phyloP scores from a whole-genome alignment of 2,329 filamentous ascomycete species.

The Didymella exigua region DNA sequence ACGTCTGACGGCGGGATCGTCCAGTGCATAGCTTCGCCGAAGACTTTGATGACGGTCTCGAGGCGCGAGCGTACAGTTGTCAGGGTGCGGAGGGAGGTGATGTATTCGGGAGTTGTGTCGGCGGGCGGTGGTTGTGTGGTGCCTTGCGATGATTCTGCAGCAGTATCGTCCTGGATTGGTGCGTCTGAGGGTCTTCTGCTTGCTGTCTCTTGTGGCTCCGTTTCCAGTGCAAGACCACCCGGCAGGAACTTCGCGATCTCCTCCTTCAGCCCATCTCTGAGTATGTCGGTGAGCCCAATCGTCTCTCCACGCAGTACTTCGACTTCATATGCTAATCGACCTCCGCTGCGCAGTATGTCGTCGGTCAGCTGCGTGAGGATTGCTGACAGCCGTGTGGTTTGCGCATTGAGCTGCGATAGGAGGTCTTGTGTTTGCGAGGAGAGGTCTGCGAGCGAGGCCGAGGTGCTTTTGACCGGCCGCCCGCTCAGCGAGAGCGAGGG shows the following conservation, averaged over 20 bases:
- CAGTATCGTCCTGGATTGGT: neutral
- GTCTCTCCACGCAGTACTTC: constrained; percentile 91
- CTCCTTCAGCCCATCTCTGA: constrained; percentile 72
- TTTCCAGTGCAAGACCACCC: constrained; percentile 38
- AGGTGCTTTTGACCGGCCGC: constrained; percentile 48
- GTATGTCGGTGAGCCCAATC: constrained; percentile 75
- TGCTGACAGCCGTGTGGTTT: constrained; percentile 80
- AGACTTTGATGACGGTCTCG: constrained; percentile 86
- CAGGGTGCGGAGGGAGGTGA: constrained; percentile 80
- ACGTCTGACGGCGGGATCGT: constrained; percentile 86
- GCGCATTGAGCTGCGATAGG: constrained; percentile 85
- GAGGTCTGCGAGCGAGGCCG: constrained; percentile 72
- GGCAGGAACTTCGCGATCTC: constrained; percentile 78
- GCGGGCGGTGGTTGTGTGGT: neutral
- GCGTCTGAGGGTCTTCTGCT: constrained; percentile 1
- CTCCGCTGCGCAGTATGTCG: constrained; percentile 88
- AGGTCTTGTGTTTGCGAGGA: constrained; percentile 81
- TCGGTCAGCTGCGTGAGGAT: constrained; percentile 89
- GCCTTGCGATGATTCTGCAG: neutral
- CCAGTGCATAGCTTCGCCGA: constrained; percentile 96
- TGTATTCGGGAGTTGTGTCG: constrained; percentile 55
- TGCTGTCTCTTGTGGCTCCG: constrained; percentile 5
- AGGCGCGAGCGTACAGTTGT: constrained; percentile 82
- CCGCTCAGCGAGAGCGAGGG: constrained; percentile 66
- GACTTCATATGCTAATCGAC: constrained; percentile 89